A percentile compares a stretch with the other conserved stretches of the same genome.
phyloP scores from a whole-genome alignment of 805 yeast genomes.

The Sungouiozyma ichnusensis region DNA sequence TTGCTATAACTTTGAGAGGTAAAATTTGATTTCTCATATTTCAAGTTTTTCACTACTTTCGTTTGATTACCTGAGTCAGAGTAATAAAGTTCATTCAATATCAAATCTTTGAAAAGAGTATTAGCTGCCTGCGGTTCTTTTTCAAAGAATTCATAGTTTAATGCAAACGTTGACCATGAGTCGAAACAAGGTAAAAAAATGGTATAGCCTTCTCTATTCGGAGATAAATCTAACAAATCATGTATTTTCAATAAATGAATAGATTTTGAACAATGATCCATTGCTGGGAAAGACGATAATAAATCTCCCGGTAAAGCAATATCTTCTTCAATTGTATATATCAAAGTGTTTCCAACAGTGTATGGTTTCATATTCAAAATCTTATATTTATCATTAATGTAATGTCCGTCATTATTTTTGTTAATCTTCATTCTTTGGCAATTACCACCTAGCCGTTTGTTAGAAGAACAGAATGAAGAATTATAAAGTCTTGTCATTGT shows the following conservation, averaged over 20 bases:
- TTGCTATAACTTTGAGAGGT: slow-evolving; percentile 5
- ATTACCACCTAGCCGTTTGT: slow-evolving; percentile 43
- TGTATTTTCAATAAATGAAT: slow-evolving; percentile 45
- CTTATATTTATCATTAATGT: slow-evolving; percentile 48
- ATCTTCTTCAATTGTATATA: slow-evolving; percentile 54
- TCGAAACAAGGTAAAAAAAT: slow-evolving; percentile 66
- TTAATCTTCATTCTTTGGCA: slow-evolving; percentile 51
- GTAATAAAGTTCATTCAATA: slow-evolving; percentile 57
- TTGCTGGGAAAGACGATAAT: slow-evolving; percentile 47
- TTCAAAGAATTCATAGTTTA: slow-evolving; percentile 50
- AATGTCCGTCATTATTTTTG: slow-evolving; percentile 17
- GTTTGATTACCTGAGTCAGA: slow-evolving; percentile 40
- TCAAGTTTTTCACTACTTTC: slow-evolving; percentile 23
- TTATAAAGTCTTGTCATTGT: slow-evolving; percentile 30
- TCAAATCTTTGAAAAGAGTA: slow-evolving; percentile 43
- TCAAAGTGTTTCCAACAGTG: slow-evolving; percentile 50
- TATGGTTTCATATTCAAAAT: slow-evolving; percentile 35
- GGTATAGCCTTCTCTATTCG: slow-evolving; percentile 58
- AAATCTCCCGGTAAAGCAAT: slow-evolving; percentile 54
- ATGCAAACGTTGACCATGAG: slow-evolving; percentile 57
- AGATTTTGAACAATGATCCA: slow-evolving; percentile 54
- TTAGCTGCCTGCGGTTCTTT: slow-evolving; percentile 41
- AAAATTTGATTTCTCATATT: slow-evolving; percentile 9
- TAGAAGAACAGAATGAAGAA: slow-evolving; percentile 45
- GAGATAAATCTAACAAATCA: slow-evolving; percentile 41